Base-by-base conservation (phyloP, 306 rosid genomes). In the Sesbania bispinosa region DNA sequence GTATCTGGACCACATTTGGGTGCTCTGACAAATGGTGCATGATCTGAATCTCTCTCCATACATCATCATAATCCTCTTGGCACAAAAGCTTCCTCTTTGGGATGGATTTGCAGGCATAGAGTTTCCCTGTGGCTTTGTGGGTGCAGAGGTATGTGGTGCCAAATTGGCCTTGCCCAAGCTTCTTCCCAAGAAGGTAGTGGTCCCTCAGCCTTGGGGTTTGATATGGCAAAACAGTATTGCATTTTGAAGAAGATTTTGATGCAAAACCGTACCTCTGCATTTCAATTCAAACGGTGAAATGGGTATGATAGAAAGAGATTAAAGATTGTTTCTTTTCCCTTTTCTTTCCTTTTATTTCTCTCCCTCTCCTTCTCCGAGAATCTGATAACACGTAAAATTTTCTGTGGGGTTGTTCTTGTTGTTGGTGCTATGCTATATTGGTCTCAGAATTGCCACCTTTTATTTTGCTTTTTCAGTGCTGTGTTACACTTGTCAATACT, bases 21-120 rank as follows among this genome's bases (percentile, higher is more conserved):
- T 92, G 91, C 55, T 86, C 97, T 0, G 93, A 89, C 15, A 92
- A 73, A 67, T 92, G 97, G 52, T 89, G 97, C 97, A 92, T 92
- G 84, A 92, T 92, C 81, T 92, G 93, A 82, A 92, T 85, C 93
- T 92, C 97, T 46, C 97, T 81, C 96, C 97, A 92, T 26, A 92
- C 97, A 26, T 92, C 96, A 0, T 92, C 97, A 59, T 85, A 92
- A 46, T 92, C 96, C 26, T 89, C 97, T 10, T 66, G 73, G 69
- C 88, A 89, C 30, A 85, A 7, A 10, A 92, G 89, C 87, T 92
- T 92, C 3, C 96, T 84, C 81, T 92, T 92, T 1, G 97, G 97
- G 77, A 92, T 92, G 4, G 97, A 89, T 76, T 92, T 92, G 82
- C 97, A 92, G n/a, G 97, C 97, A 20, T 46, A 89, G 0, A 78